Conservation (phyloP, 257 asterid genomes). For the Scutellaria minor region DNA sequence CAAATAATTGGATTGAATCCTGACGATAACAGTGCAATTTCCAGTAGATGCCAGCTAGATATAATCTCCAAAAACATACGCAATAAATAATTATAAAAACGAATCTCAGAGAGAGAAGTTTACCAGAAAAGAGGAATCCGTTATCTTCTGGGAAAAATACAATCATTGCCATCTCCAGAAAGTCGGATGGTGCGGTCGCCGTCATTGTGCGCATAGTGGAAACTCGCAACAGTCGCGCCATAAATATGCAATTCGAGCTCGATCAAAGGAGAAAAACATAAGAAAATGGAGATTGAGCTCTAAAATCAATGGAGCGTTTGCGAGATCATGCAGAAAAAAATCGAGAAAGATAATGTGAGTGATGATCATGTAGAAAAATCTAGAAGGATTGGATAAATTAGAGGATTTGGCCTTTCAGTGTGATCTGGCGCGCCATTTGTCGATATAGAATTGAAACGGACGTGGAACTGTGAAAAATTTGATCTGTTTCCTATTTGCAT, state of each 20-base stretch:
- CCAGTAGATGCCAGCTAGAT: background rate
- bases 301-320: background rate
- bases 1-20: background rate
- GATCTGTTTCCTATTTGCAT: too few species aligned
- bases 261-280: background rate
- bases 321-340: conserved; percentile 2
- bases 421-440: conserved; percentile 28
- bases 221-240: conserved; percentile 13
- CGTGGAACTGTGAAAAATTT: too few species aligned
- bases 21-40: conserved; percentile 13
- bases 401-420: background rate
- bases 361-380: too few species aligned
- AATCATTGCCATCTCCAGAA: conserved; percentile 8
- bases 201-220: background rate
- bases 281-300: background rate
- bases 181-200: background rate
- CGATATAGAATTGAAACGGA: background rate
- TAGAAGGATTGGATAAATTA: conserved; percentile 6
- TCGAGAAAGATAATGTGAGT: background rate
- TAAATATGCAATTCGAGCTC: conserved; percentile 11
- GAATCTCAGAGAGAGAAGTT: background rate
- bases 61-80: background rate
- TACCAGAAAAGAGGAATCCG: conserved; percentile 6
- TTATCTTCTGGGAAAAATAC: background rate
- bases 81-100: background rate